These are phyloP conservation scores for Lentinula lateritia DNA, from an alignment of 768 basidiomycete species.

Conservation along the genomic window DNA sequence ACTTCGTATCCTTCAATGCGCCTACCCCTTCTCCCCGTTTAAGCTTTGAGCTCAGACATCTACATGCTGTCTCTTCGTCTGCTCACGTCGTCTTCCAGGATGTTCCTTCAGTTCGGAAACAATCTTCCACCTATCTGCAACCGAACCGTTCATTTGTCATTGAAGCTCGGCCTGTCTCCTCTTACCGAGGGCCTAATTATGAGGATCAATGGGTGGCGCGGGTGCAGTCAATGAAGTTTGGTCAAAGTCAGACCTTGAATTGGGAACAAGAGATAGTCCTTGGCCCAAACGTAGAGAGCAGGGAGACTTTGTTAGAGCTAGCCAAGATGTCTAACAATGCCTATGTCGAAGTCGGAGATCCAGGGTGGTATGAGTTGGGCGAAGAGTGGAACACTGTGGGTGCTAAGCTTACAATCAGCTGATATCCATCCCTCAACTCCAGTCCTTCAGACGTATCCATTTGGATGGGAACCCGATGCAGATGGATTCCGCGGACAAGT, in stretches of 20 bases:
- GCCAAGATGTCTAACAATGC: slow-evolving; percentile 97
- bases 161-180: slow-evolving; percentile 27
- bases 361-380: slow-evolving; percentile 74
- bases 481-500: slow-evolving; percentile 92
- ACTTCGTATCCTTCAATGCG: slow-evolving; percentile 18
- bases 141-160: slow-evolving; percentile 28
- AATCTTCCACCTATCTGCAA: neutral
- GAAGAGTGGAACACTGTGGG: slow-evolving; percentile 57
- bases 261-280: slow-evolving; percentile 77
- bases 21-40: slow-evolving; percentile 16
- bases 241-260: slow-evolving; percentile 37
- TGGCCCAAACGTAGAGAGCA: slow-evolving; percentile 72
- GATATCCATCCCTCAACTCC: neutral
- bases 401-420: neutral
- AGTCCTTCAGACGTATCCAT: slow-evolving; percentile 56
- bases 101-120: slow-evolving; percentile 14
- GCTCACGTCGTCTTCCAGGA: slow-evolving; percentile 53
- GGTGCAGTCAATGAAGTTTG: slow-evolving; percentile 36
- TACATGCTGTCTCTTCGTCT: slow-evolving; percentile 45
- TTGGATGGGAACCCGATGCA: slow-evolving; percentile 88
- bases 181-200: slow-evolving; percentile 45
- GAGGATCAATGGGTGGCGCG: slow-evolving; percentile 37
- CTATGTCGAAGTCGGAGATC: slow-evolving; percentile 59
- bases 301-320: slow-evolving; percentile 71
- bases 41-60: slow-evolving; percentile 55